Conservation (phyloP, 495 filamentous ascomycete genomes). For the Halenospora varia region DNA sequence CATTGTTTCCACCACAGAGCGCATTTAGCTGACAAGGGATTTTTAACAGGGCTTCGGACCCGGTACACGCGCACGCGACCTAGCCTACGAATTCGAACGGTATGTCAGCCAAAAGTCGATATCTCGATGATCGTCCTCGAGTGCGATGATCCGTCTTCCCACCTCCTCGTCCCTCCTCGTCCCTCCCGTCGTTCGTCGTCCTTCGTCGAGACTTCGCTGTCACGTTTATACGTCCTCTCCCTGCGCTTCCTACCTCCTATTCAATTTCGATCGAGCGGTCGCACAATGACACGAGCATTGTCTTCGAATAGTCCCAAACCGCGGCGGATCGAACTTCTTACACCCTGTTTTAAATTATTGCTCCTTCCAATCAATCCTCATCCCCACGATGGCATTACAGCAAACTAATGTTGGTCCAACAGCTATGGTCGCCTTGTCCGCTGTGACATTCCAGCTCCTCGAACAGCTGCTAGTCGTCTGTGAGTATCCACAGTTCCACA, state of each 20-base stretch:
- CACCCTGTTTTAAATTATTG: slow-evolving; percentile 11
- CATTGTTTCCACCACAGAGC: neutral
- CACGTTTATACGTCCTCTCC: slow-evolving; percentile 31
- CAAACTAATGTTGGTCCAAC: slow-evolving; percentile 23
- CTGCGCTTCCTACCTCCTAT: slow-evolving; percentile 26
- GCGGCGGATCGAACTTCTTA: slow-evolving; percentile 21
- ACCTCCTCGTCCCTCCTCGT: slow-evolving; percentile 35
- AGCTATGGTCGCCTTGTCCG: slow-evolving; percentile 98
- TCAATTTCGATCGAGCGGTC: slow-evolving; percentile 53
- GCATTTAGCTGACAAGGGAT: slow-evolving; percentile 31
- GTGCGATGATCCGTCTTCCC: slow-evolving; percentile 31
- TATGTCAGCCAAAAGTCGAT: slow-evolving; percentile 60
- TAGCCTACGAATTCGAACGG: slow-evolving; percentile 99
- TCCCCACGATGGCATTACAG: slow-evolving; percentile 13
- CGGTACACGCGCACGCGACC: slow-evolving; percentile 97
- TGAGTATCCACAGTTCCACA: slow-evolving; percentile 50
- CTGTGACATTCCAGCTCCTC: slow-evolving; percentile 96
- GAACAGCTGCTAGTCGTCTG: slow-evolving; percentile 89
- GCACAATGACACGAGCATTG: slow-evolving; percentile 38
- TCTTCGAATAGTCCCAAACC: slow-evolving; percentile 28
- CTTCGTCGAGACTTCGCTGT: slow-evolving; percentile 29
- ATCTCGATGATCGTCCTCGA: slow-evolving; percentile 41
- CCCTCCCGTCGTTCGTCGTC: slow-evolving; percentile 6
- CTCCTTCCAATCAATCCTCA: slow-evolving; percentile 7
- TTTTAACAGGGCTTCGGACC: slow-evolving; percentile 77